Conservation (phyloP, 805 yeast genomes). For the Ogataea henricii region DNA sequence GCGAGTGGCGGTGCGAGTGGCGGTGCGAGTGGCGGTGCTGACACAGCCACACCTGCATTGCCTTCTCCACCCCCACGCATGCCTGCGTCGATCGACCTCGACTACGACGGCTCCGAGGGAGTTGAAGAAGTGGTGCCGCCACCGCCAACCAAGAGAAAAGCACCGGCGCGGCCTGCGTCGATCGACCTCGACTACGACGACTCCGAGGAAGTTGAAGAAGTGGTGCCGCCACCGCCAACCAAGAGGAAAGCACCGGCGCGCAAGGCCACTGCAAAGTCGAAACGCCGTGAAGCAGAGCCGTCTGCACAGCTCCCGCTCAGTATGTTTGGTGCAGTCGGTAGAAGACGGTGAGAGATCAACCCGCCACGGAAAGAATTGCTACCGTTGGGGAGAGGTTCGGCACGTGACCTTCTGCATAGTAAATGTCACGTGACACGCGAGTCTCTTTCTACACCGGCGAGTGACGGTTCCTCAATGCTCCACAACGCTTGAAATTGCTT, state of each 20-base stretch:
- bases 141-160: neutral
- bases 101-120: neutral
- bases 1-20: neutral
- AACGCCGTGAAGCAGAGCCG: neutral
- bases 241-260: neutral
- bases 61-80: neutral
- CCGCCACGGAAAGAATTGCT: too few species aligned
- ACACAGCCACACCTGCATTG: neutral
- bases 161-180: neutral
- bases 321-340: constrained; percentile 14
- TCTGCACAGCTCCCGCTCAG: constrained; percentile 11
- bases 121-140: neutral
- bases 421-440: too few species aligned
- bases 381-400: too few species aligned
- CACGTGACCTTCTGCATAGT: too few species aligned
- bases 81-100: constrained; percentile 1
- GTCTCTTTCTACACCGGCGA: too few species aligned
- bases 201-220: neutral
- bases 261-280: neutral
- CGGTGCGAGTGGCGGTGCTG: neutral
- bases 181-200: neutral
- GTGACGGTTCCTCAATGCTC: too few species aligned
- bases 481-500: too few species aligned
- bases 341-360: constrained; percentile 30
- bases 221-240: neutral